Conservation (phyloP, 768 basidiomycete genomes). For the Phanerochaete sordida region DNA sequence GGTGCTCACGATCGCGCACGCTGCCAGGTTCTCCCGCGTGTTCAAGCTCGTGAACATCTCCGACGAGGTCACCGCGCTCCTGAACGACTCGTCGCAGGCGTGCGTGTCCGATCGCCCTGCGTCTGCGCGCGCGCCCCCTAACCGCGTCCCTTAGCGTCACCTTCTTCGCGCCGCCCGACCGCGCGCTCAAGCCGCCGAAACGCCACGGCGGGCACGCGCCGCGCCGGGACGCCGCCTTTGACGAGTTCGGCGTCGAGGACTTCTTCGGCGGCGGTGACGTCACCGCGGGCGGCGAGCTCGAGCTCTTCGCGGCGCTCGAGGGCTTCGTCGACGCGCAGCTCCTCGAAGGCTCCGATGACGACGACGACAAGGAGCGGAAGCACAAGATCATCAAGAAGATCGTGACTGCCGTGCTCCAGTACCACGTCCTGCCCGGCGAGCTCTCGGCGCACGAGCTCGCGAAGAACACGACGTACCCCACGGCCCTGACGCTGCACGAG, state of each 20-base stretch:
- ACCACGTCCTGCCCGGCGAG: conserved; percentile 49
- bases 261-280: conserved; percentile 7
- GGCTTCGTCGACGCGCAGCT: conserved; percentile 26
- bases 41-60: conserved; percentile 39
- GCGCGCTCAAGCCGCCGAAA: conserved; percentile 32
- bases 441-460: conserved; percentile 37
- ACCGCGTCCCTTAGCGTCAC: conserved; percentile 36
- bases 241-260: conserved; percentile 2
- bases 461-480: conserved; percentile 52
- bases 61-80: conserved; percentile 32
- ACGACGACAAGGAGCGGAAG: conserved; percentile 37
- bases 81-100: conserved; percentile 38
- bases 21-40: conserved; percentile 34
- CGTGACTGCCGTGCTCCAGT: conserved; percentile 49
- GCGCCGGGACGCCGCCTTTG: background rate
- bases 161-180: conserved; percentile 50
- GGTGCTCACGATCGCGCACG: too few species aligned
- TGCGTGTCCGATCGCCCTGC: conserved; percentile 16
- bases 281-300: conserved; percentile 4
- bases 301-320: conserved; percentile 17
- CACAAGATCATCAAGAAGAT: conserved; percentile 54
- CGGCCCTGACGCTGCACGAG: conserved; percentile 38
- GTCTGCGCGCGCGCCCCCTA: background rate
- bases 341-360: conserved; percentile 28
- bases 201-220: conserved; percentile 12